Percentiles rank a stretch among this genome's conserved stretches.
Conservation (phyloP, 139 green algal genomes). For the Coelastrella sp. region DNA sequence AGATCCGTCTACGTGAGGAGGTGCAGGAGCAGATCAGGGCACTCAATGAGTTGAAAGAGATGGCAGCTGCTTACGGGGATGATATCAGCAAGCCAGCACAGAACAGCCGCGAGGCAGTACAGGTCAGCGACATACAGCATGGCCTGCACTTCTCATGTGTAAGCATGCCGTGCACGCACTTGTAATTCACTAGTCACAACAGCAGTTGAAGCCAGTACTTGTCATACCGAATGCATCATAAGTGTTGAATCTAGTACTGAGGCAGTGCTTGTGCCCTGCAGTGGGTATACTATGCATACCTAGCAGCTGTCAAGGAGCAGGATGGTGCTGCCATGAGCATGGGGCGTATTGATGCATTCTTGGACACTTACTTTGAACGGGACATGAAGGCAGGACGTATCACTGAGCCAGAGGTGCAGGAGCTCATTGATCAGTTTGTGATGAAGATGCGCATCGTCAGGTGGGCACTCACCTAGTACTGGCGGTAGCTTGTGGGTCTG, state of each 20-base stretch:
- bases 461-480: too few species aligned
- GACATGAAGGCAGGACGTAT: slow-evolving; percentile 59
- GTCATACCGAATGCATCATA: too few species aligned
- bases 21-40: slow-evolving; percentile 77
- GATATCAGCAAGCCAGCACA: slow-evolving; percentile 70
- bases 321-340: slow-evolving; percentile 85
- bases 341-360: slow-evolving; percentile 84
- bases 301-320: slow-evolving; percentile 83
- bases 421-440: slow-evolving; percentile 80
- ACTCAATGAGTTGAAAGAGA: slow-evolving; percentile 78
- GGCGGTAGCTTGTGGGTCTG: too few species aligned
- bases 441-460: slow-evolving; percentile 71
- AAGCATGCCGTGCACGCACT: too few species aligned
- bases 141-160: not conserved
- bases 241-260: too few species aligned
- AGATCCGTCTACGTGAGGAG: slow-evolving; percentile 75
- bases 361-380: slow-evolving; percentile 80
- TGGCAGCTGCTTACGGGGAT: slow-evolving; percentile 75
- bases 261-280: slow-evolving; percentile 52
- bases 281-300: slow-evolving; percentile 84
- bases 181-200: too few species aligned
- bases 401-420: slow-evolving; percentile 71
- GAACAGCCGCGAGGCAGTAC: slow-evolving; percentile 73
- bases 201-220: too few species aligned
- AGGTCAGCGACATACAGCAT: slow-evolving; percentile 1